Evolutionary conservation across 1,139 yeast genomes (phyloP).

Genomic region (Ogataea hybrid): DNA sequence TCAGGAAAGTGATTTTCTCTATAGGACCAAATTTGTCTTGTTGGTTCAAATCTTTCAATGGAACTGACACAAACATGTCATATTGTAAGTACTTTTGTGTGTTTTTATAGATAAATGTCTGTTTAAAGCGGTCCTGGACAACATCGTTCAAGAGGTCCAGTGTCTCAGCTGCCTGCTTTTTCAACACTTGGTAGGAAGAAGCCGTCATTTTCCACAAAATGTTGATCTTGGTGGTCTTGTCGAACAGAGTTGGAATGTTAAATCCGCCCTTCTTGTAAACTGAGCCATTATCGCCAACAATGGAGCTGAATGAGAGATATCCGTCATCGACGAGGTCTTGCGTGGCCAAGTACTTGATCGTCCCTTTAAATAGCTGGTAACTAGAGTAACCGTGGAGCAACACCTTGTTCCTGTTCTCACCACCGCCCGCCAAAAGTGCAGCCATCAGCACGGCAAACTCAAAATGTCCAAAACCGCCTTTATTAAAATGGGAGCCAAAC

Average conservation of each 20-base stretch:
- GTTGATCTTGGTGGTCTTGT: conserved; percentile 71
- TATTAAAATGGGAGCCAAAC: conserved; percentile 55
- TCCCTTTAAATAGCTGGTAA: conserved; percentile 89
- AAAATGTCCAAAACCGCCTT: conserved; percentile 85
- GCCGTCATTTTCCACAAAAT: conserved; percentile 78
- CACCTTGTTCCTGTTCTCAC: conserved; percentile 68
- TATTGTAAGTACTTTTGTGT: conserved; percentile 56
- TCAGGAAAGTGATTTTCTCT: conserved; percentile 71
- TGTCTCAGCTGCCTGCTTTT: conserved; percentile 67
- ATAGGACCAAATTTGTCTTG: conserved; percentile 58
- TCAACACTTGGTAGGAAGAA: conserved; percentile 61
- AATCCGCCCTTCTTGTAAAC: conserved; percentile 60
- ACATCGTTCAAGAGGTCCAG: conserved; percentile 70
- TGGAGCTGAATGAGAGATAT: conserved; percentile 63
- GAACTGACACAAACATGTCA: conserved; percentile 59
- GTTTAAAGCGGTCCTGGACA: conserved; percentile 79
- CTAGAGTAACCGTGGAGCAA: conserved; percentile 85
- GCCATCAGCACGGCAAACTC: conserved; percentile 85
- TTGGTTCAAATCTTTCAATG: conserved; percentile 29
- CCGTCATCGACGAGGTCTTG: conserved; percentile 65
- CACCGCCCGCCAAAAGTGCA: conserved; percentile 83
- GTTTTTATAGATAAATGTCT: conserved; percentile 71
- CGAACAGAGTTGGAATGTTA: conserved; percentile 72
- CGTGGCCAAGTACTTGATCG: conserved; percentile 75
- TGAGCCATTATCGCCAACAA: conserved; percentile 48